Evolutionary conservation across 257 asterid species (phyloP), one percentile per base, ranked within the genome.

Genomic region (Solanum clarkiae): DNA sequence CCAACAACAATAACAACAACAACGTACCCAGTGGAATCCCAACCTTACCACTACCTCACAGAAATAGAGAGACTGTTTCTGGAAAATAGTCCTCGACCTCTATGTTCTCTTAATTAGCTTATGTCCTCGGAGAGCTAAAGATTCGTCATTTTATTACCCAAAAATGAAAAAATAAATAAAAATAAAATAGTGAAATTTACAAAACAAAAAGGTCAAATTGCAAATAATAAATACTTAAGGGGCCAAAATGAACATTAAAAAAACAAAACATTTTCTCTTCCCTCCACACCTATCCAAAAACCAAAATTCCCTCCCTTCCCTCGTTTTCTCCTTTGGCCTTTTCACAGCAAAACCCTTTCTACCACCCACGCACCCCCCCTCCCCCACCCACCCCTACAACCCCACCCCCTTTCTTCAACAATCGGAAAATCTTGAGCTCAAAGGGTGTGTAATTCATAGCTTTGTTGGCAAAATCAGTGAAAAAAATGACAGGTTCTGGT

Each of bases 281-380:
- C 99, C 99, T 93, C 97, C 99, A 93, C 94, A 92, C 88, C 93
- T 84, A 88, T 93, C 95, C 94, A 77, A 93, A 63, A 94, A 93
- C 97, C 90, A 96, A 94, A 94, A 90, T 93, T 94, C 94, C 98
- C 98, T 93, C 98, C 94, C 94, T 94, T 93, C 95, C 95, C 93
- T 91, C 94, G 88, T 92, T 92, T 88, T 88, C 90, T 87, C 83
- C 89, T 91, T 56, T 65, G 51, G 69, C 20, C 72, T 57, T 54
- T 40, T 24, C 80, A 69, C 72, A 24, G 26, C 68, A 9, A 84
- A 75, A 26, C 84, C 85, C 59, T 74, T 42, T 54, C 84, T 36
- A 36, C 42, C 71, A 85, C 49, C 84, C 4, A 20, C 84, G 9
- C 66, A 15, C 80, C 16, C 88, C 45, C 89, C 13, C 80, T 49